These are phyloP conservation scores for Dianthus caryophyllus DNA, from an alignment of 148 eudicot genomes.

Conservation along the genomic window DNA sequence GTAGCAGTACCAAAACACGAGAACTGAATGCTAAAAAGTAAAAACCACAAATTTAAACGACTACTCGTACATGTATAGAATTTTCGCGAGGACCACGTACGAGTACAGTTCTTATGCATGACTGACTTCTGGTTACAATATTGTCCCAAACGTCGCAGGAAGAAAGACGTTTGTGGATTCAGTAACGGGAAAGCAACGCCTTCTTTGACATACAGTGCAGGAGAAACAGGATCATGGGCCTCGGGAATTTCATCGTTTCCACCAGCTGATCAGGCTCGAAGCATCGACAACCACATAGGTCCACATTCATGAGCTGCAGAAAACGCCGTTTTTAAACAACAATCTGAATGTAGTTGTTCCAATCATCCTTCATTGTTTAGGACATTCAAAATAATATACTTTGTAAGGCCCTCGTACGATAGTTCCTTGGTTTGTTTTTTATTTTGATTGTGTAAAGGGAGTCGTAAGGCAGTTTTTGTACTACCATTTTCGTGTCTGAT, in stretches of 20 bases:
- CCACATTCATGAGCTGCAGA: neutral
- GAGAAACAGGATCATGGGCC: neutral
- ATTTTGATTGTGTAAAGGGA: no score
- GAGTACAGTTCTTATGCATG: neutral
- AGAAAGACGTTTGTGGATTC: constrained; percentile 37
- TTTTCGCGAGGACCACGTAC: no score
- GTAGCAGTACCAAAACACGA: no score
- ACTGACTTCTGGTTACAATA: neutral
- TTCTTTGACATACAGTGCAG: constrained; percentile 24
- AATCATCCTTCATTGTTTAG: neutral
- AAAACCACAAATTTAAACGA: no score
- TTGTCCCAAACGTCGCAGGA: constrained; percentile 23
- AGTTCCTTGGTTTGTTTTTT: neutral
- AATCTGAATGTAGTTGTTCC: neutral
- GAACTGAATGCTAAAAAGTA: no score
- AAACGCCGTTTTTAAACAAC: neutral
- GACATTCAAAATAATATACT: neutral
- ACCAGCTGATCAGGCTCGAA: neutral
- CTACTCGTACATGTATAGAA: no score
- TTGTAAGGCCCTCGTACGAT: neutral
- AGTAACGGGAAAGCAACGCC: constrained; percentile 40
- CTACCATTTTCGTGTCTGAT: no score
- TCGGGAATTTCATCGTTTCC: neutral
- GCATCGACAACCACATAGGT: neutral
- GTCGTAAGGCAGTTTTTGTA: no score